Evolutionary conservation across 768 basidiomycete genomes (phyloP).

Genomic region (Termitomyces bulborhizus): DNA sequence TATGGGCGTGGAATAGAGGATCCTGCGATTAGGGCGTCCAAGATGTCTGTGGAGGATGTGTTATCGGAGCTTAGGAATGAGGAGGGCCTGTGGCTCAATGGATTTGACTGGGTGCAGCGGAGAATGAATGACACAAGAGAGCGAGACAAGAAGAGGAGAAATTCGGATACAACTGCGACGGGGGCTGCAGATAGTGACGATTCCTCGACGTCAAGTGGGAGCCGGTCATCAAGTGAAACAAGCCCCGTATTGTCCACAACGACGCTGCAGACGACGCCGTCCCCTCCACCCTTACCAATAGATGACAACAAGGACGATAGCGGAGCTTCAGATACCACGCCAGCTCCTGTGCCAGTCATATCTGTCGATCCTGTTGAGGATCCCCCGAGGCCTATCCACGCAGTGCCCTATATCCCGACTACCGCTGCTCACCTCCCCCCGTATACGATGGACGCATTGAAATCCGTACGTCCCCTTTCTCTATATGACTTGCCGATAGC

Average conservation of each 20-base stretch:
- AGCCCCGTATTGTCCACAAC: conserved; percentile 72
- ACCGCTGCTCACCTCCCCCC: conserved; percentile 48
- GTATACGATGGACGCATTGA: conserved; percentile 54
- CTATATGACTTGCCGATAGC: background rate
- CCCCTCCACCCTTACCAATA: conserved; percentile 62
- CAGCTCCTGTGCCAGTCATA: conserved; percentile 16
- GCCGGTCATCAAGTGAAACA: conserved; percentile 49
- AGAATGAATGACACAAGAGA: conserved; percentile 31
- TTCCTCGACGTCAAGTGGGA: conserved; percentile 31
- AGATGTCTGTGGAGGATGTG: conserved; percentile 60
- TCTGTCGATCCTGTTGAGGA: conserved; percentile 57
- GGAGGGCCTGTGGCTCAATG: conserved; percentile 67
- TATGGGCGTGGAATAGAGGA: conserved; percentile 30
- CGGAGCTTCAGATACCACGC: conserved; percentile 20
- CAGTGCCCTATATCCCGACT: conserved; percentile 65
- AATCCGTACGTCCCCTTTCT: conserved; percentile 35
- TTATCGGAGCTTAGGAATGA: conserved; percentile 50
- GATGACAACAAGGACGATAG: conserved; percentile 30
- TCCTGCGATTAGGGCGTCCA: conserved; percentile 48
- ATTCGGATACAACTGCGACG: conserved; percentile 6
- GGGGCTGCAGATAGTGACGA: conserved; percentile 37
- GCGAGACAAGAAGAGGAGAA: conserved; percentile 20
- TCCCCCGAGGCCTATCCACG: conserved; percentile 51
- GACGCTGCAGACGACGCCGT: conserved; percentile 74
- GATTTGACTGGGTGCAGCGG: conserved; percentile 60